Conservation (phyloP, 306 rosid genomes). For the Dicorynia guianensis region DNA sequence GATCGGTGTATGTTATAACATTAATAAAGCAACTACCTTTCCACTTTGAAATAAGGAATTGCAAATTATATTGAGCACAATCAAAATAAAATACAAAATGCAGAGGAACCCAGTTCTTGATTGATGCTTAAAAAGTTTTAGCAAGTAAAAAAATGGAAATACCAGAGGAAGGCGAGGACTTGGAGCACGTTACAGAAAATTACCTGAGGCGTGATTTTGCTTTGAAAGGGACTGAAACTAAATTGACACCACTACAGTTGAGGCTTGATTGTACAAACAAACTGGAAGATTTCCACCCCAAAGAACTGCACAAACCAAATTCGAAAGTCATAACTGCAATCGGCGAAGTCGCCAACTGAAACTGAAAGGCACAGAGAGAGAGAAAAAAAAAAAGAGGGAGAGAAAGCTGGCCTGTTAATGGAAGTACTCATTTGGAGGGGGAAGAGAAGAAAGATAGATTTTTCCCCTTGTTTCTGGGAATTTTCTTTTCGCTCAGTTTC, state of each 20-base stretch:
- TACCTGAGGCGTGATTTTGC: constrained; percentile 36
- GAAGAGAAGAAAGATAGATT: constrained; percentile 14
- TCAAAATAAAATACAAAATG: constrained; percentile 14
- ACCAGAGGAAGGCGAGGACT: constrained; percentile 71
- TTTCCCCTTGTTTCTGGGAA: background rate
- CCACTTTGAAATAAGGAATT: background rate
- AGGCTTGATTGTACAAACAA: constrained; percentile 51
- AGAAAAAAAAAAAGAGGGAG: constrained; percentile 34
- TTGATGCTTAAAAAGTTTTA: background rate
- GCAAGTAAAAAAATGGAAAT: constrained; percentile 1
- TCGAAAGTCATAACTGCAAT: constrained; percentile 19
- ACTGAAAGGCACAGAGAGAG: background rate
- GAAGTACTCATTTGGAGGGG: constrained; percentile 57
- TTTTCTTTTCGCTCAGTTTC: background rate
- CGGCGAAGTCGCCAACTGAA: background rate
- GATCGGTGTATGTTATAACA: constrained; percentile 8
- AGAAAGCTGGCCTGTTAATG: constrained; percentile 54
- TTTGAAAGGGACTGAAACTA: constrained; percentile 41
- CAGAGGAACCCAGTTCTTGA: constrained; percentile 22
- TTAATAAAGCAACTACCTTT: constrained; percentile 27
- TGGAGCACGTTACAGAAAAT: constrained; percentile 61
- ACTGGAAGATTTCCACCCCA: constrained; percentile 73
- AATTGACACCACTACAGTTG: constrained; percentile 32
- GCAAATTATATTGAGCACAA: constrained; percentile 11
- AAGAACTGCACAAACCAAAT: constrained; percentile 48